phyloP scores from a whole-genome alignment of 2,329 filamentous ascomycete genomes.

The Aureobasidium sp. region DNA sequence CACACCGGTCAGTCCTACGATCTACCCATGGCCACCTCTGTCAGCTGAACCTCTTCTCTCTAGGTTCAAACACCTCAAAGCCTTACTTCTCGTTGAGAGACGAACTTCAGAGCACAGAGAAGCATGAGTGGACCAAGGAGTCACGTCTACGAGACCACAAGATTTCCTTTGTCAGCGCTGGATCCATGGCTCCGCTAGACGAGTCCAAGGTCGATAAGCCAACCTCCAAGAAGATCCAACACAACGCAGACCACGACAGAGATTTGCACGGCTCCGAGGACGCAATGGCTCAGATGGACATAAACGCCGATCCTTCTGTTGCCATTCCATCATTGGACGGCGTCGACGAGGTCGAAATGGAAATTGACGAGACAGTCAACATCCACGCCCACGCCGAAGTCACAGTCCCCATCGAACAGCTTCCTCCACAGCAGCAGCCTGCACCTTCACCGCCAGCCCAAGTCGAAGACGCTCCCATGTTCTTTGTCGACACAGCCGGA shows the following conservation, averaged over 20 bases:
- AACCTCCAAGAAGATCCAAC: slow-evolving; percentile 20
- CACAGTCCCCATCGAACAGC: slow-evolving; percentile 2
- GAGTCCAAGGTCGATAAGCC: slow-evolving; percentile 26
- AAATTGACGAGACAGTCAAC: slow-evolving; percentile 11
- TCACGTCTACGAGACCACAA: slow-evolving; percentile 47
- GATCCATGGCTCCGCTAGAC: slow-evolving; percentile 33
- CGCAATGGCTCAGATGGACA: slow-evolving; percentile 26
- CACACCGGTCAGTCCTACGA: slow-evolving; percentile 1
- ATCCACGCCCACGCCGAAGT: slow-evolving; percentile 5
- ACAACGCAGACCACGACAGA: slow-evolving; percentile 14
- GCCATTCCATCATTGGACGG: slow-evolving; percentile 14
- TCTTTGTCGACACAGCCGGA: slow-evolving; percentile 28
- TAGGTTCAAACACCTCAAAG: slow-evolving; percentile 1
- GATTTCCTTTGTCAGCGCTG: slow-evolving; percentile 55
- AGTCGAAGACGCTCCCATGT: slow-evolving; percentile 15
- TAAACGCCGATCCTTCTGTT: slow-evolving; percentile 18
- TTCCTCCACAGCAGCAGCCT: background rate
- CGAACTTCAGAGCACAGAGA: slow-evolving; percentile 51
- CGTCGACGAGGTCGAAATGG: slow-evolving; percentile 14
- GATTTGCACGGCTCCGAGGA: slow-evolving; percentile 25
- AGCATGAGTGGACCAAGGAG: slow-evolving; percentile 40
- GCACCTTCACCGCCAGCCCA: slow-evolving; percentile 6
- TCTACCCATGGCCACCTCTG: background rate
- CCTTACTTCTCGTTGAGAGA: slow-evolving; percentile 43
- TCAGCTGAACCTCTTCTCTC: slow-evolving; percentile 2